Conservation (phyloP, 305 asterid species). For the Fraxinus angustifolia region DNA sequence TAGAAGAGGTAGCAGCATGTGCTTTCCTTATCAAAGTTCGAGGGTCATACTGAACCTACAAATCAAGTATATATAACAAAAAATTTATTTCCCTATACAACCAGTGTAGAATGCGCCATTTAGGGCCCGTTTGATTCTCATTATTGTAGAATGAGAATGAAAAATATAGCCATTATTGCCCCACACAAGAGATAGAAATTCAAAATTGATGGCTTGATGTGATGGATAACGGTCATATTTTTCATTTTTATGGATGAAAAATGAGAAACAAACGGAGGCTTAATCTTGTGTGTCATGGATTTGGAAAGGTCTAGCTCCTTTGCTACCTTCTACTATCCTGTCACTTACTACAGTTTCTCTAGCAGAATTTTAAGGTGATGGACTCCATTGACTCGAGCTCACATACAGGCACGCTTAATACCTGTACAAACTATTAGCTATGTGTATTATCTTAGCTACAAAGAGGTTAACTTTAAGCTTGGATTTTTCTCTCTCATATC, state of each 20-base stretch:
- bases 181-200: too few relatives aligned
- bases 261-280: too few relatives aligned
- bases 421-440: not conserved
- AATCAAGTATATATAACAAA: not conserved
- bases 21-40: constrained; percentile 71
- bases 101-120: not conserved
- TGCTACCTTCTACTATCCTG: not conserved
- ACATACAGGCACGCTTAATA: not conserved
- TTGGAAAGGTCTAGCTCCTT: not conserved
- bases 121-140: too few relatives aligned
- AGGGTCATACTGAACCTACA: constrained; percentile 68
- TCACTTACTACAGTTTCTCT: not conserved
- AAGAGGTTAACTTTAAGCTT: not conserved
- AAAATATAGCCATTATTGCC: too few relatives aligned
- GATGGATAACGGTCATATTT: too few relatives aligned
- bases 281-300: not conserved
- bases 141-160: too few relatives aligned
- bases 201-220: too few relatives aligned
- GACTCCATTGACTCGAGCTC: not conserved
- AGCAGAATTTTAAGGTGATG: not conserved
- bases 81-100: not conserved
- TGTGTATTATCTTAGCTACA: not conserved
- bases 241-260: too few relatives aligned
- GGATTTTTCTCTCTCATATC: not conserved
- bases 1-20: constrained; percentile 73